phyloP scores from a whole-genome alignment of 768 basidiomycete species.

The Filobasidium floriforme region DNA sequence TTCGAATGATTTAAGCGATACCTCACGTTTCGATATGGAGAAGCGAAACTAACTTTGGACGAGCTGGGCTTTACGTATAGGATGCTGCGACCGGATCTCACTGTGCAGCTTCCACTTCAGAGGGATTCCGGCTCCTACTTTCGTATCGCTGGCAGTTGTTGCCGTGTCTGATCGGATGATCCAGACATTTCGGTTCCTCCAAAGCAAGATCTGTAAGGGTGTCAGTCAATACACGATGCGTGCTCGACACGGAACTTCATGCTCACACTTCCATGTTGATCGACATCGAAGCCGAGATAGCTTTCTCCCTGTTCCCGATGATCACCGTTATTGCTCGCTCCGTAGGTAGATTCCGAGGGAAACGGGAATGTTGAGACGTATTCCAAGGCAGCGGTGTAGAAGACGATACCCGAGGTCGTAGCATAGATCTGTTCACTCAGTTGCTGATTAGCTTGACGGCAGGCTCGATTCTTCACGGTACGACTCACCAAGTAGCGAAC shows the following conservation, averaged over 20 bases:
- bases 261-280: background rate
- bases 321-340: too few species aligned
- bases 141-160: background rate
- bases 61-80: background rate
- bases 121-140: background rate
- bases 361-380: too few species aligned
- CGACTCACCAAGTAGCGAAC: too few species aligned
- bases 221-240: background rate
- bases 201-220: background rate
- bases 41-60: background rate
- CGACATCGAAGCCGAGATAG: too few species aligned
- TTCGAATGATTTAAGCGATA: background rate
- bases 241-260: background rate
- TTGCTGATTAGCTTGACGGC: too few species aligned
- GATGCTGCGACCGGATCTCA: background rate
- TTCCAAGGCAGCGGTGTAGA: too few species aligned
- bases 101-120: constrained; percentile 5
- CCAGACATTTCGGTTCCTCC: background rate
- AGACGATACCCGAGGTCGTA: too few species aligned
- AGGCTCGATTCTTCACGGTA: too few species aligned
- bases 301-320: too few species aligned
- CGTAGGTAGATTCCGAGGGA: too few species aligned
- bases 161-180: background rate
- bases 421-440: too few species aligned
- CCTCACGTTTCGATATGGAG: too few species aligned